Base-by-base conservation (phyloP, 2,329 filamentous ascomycete genomes). In the Daldinia sp. region DNA sequence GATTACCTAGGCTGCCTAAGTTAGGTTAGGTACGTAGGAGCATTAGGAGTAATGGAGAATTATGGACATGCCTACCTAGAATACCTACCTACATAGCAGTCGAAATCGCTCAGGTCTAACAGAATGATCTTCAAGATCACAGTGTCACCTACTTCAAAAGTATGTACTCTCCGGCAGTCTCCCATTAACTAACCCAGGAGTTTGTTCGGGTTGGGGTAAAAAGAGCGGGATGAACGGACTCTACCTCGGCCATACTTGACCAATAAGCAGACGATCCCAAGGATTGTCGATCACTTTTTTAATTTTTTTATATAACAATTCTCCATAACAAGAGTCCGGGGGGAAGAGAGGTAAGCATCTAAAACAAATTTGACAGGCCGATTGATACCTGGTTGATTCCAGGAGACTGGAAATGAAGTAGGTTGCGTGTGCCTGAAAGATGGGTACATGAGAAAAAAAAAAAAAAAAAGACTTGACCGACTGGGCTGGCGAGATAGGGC, bases 71-170 rank as follows among this genome's bases (percentile, higher is more conserved):
- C 20, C 20, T 23, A 23, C 20, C 20, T 23, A 23, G 20, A 2
- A 18, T n/a, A 12, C 33, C 33, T n/a, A 12, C 33, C 33, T 28
- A 57, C 55, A 41, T 48, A 35, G 10, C 18, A 58, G 55, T 63
- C 42, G 58, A 70, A 68, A 68, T 68, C 65, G 62, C 59, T 65
- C 65, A 68, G 54, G 46, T 53, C 20, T 7, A 46, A 46, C 20
- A 51, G 42, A 60, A 53, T 48, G 69, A 69, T 71, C 69, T 63
- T 66, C 66, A 69, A 69, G 65, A 65, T 65, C 53, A 65, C 66
- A 69, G 69, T 71, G 69, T 71, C 69, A 71, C 69, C 69, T 71
- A 67, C 69, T 69, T 57, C 18, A 33, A 23, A 18, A 35, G 20
- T 35, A 48, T 20, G 41, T 48, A 46, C 26, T 35, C 56, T 59